Evolutionary conservation across 2,329 filamentous ascomycete species (phyloP).

Genomic region (Sarocladiaceae sp.): DNA sequence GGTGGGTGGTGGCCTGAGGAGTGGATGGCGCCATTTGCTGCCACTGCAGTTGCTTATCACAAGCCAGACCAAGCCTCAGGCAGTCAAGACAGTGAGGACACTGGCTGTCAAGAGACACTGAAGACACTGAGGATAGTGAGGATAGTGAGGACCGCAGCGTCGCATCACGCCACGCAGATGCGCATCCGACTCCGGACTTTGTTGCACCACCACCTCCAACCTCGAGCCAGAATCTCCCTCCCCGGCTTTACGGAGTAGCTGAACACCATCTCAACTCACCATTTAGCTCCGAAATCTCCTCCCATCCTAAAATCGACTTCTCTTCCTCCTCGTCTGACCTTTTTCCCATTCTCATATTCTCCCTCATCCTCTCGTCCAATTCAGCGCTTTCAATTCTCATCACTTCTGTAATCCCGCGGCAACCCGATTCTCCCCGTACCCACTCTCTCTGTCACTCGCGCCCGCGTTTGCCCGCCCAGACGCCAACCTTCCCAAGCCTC

Average conservation of each 20-base stretch:
- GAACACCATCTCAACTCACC: not conserved
- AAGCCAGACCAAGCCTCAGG: too few species aligned
- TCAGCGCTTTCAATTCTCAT: not conserved
- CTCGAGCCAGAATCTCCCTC: not conserved
- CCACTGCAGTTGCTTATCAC: not conserved
- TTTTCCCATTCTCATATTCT: not conserved
- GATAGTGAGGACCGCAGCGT: too few species aligned
- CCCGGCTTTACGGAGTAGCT: too few species aligned
- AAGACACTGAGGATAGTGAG: too few species aligned
- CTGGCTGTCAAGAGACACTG: too few species aligned
- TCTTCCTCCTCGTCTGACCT: not conserved
- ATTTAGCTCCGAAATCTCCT: constrained; percentile 7
- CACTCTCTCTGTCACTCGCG: not conserved
- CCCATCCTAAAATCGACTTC: not conserved
- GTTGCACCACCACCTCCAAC: constrained; percentile 6
- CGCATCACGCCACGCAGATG: constrained; percentile 6
- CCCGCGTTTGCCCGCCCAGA: constrained; percentile 5
- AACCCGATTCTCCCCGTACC: constrained; percentile 4
- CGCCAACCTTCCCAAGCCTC: not conserved
- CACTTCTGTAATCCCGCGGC: not conserved
- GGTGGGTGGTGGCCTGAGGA: constrained; percentile 1
- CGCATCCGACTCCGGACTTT: constrained; percentile 8
- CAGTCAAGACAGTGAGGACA: too few species aligned
- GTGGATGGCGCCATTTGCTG: not conserved
- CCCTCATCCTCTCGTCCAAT: not conserved